A percentile compares a stretch with the other conserved stretches of the same genome.
These are phyloP conservation scores for Lablab purpureus DNA, from an alignment of 306 rosid genomes.

Conservation along the genomic window DNA sequence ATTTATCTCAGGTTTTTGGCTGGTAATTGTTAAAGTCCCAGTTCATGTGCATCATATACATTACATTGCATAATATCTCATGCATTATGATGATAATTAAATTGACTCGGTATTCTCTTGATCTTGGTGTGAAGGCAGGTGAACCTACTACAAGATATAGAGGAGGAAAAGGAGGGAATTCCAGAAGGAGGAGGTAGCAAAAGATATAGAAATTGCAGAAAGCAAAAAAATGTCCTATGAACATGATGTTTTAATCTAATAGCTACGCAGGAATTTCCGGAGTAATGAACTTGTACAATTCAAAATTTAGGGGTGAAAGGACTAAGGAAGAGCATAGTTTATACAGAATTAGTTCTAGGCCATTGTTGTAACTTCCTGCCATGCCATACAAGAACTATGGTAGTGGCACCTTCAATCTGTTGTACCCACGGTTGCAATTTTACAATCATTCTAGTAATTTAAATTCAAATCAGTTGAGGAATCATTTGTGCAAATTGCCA, in stretches of 20 bases:
- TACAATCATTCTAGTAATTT: slow-evolving; percentile 17
- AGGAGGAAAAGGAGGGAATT: slow-evolving; percentile 55
- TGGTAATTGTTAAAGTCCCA: slow-evolving; percentile 13
- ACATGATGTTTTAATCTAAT: slow-evolving; percentile 56
- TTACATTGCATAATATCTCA: slow-evolving; percentile 21
- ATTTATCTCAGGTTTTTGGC: neutral
- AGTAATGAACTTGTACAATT: slow-evolving; percentile 30
- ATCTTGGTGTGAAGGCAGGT: slow-evolving; percentile 60
- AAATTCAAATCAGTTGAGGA: slow-evolving; percentile 34
- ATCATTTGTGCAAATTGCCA: slow-evolving; percentile 15
- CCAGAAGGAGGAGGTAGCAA: slow-evolving; percentile 56
- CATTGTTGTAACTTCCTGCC: slow-evolving; percentile 17
- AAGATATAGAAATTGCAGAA: slow-evolving; percentile 51
- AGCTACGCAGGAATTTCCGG: slow-evolving; percentile 55
- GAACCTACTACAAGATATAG: slow-evolving; percentile 50
- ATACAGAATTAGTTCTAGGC: slow-evolving; percentile 10
- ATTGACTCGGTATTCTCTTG: slow-evolving; percentile 2
- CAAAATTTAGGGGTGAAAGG: neutral
- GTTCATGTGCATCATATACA: neutral
- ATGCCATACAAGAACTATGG: slow-evolving; percentile 11
- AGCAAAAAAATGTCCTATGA: slow-evolving; percentile 59
- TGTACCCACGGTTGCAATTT: slow-evolving; percentile 20
- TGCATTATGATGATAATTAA: slow-evolving; percentile 6
- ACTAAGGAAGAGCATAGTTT: slow-evolving; percentile 12
- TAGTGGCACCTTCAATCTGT: slow-evolving; percentile 35